Evolutionary conservation across 345 rosid species (phyloP).

Genomic region (Hirschfeldia incana): DNA sequence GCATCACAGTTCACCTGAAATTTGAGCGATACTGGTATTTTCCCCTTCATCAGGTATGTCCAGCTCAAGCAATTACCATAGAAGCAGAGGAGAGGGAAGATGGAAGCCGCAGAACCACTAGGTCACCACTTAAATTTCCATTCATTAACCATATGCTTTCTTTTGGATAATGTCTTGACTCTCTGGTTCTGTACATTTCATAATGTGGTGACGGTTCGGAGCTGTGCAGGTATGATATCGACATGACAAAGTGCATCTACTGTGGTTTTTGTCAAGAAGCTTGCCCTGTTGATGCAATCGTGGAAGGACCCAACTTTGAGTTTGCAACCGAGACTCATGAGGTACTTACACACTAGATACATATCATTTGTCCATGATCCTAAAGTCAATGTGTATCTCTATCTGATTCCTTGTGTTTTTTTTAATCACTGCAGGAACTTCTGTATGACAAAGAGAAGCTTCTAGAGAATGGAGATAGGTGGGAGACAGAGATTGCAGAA

Average conservation of each 20-base stretch:
- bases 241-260: constrained; percentile 98
- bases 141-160: neutral
- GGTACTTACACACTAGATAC: constrained; percentile 36
- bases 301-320: constrained; percentile 97
- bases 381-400: neutral
- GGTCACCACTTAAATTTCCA: constrained; percentile 45
- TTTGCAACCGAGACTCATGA: constrained; percentile 96
- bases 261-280: constrained; percentile 99
- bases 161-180: neutral
- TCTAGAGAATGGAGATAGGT: constrained; percentile 93
- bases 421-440: constrained; percentile 60
- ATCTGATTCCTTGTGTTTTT: neutral
- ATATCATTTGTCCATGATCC: neutral
- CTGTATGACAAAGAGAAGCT: constrained; percentile 94
- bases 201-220: constrained; percentile 12
- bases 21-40: no score
- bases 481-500: constrained; percentile 98
- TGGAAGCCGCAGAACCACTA: constrained; percentile 98
- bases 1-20: no score
- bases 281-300: constrained; percentile 98
- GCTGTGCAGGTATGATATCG: constrained; percentile 76
- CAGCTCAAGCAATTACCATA: constrained; percentile 96
- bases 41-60: constrained; percentile 67
- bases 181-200: neutral
- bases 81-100: constrained; percentile 99